Base-by-base conservation (phyloP, 2,329 filamentous ascomycete species). In the Alternaria angustiovoidea region DNA sequence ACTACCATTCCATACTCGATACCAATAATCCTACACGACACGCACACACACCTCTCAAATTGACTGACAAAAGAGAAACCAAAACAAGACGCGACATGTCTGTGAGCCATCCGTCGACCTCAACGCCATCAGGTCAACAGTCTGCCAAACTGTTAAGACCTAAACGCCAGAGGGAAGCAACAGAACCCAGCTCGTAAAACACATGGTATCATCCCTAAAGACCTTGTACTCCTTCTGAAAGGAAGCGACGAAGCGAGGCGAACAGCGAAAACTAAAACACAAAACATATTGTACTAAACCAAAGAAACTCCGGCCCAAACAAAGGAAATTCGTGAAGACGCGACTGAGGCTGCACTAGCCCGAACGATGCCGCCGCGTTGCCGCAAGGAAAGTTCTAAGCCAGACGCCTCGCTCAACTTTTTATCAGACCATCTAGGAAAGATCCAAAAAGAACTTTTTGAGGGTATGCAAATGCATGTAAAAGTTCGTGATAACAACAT, bases 181-280 rank as follows among this genome's bases (percentile, higher is more conserved):
- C 63, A 67, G 61, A 67, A 67, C 59, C 59, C 61, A 63, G 61
- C n/a, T 46, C 53, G 51, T 46, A 64, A 16, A 68, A 67, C 59
- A 70, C 60, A 48, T 76, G 72, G 72, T 73, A 76, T 75, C 72
- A 72, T 76, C 68, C 72, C 69, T 24, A 42, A 56, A 30, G 28
- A n/a, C 53, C 58, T 54, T 14, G 11, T 51, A 48, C 57, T 42
- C 54, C 54, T 57, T 52, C 41, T 46, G 39, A 63, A 47, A 51
- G 65, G 56, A 67, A 57, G 65, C 55, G 48, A 49, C 57, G 36
- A 41, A 2, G 32, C 32, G 32, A 36, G 59, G 51, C 57, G 46
- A 62, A 59, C 51, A 63, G 51, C 51, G 57, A 66, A 32, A 28
- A 59, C 34, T 6, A 47, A 54, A 62, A 55, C 30, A 57, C 54